Evolutionary conservation across 2,329 filamentous ascomycete genomes (phyloP).

Genomic region (Chalaropsis thielavioides): DNA sequence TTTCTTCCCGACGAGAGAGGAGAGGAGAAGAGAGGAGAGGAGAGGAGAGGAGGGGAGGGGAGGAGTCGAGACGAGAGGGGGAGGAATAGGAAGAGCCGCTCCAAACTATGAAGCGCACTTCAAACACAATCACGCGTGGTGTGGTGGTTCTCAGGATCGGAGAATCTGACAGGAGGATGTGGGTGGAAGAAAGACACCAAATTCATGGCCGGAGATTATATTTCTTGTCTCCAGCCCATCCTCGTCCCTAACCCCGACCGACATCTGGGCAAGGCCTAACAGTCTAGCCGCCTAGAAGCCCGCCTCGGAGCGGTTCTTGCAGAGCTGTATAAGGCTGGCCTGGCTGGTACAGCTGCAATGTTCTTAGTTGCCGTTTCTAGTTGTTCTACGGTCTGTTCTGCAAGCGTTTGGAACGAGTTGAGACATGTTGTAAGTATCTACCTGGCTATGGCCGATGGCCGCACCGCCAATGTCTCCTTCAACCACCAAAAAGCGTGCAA

Average conservation of each 20-base stretch:
- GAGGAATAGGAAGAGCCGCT: neutral
- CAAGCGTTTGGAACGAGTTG: too few relatives aligned
- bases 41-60: neutral
- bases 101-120: neutral
- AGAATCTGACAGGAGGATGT: slow-evolving; percentile 2
- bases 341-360: too few relatives aligned
- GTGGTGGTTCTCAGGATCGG: neutral
- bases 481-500: too few relatives aligned
- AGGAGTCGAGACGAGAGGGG: neutral
- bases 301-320: too few relatives aligned
- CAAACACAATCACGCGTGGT: neutral
- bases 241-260: neutral
- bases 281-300: too few relatives aligned
- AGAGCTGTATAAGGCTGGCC: neutral
- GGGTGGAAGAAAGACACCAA: neutral
- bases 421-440: too few relatives aligned
- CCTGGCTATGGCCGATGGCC: too few relatives aligned
- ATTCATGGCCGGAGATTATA: slow-evolving; percentile 2
- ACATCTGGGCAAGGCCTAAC: neutral
- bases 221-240: neutral
- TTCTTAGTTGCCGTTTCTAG: too few relatives aligned
- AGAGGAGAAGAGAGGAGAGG: neutral
- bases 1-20: neutral
- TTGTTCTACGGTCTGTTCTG: too few relatives aligned
- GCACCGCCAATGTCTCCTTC: too few relatives aligned